phyloP scores from a whole-genome alignment of 495 filamentous ascomycete species.

The Hypoxylon crocopeplum region DNA sequence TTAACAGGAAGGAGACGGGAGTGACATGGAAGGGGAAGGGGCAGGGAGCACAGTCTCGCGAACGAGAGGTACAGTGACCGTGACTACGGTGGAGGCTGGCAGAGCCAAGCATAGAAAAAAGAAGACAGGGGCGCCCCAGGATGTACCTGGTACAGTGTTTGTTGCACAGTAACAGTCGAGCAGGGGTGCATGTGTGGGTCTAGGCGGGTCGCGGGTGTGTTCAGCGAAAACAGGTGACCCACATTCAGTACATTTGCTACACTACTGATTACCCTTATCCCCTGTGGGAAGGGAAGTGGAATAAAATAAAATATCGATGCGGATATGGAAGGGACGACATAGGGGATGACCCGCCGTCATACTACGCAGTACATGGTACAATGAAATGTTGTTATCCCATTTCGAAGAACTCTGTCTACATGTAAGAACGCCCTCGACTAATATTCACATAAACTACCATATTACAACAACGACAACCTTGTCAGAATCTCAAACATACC shows the following conservation, averaged over 20 bases:
- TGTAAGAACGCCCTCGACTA: no score
- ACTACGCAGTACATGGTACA: neutral
- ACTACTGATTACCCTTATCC: conserved; percentile 12
- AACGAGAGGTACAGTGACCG: conserved; percentile 7
- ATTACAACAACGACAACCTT: no score
- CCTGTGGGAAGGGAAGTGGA: conserved; percentile 20
- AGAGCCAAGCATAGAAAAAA: conserved; percentile 15
- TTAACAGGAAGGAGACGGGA: conserved; percentile 37
- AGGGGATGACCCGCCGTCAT: conserved; percentile 7
- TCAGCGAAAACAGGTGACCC: conserved; percentile 37
- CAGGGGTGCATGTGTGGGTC: conserved; percentile 33
- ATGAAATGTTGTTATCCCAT: no score
- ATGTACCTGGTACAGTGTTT: conserved; percentile 30
- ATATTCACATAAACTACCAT: no score
- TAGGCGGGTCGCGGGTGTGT: conserved; percentile 37
- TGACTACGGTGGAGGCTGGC: conserved; percentile 9
- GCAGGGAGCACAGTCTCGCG: conserved; percentile 33
- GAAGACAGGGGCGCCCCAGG: conserved; percentile 10
- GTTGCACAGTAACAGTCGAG: conserved; percentile 14
- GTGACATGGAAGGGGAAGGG: conserved; percentile 43
- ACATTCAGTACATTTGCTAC: conserved; percentile 29
- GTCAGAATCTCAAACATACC: no score
- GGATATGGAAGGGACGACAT: neutral
- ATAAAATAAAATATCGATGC: conserved; percentile 1
- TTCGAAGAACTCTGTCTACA: no score